Evolutionary conservation across 495 filamentous ascomycete genomes (phyloP).

Genomic region (Podospora bellae-mahoneyi): DNA sequence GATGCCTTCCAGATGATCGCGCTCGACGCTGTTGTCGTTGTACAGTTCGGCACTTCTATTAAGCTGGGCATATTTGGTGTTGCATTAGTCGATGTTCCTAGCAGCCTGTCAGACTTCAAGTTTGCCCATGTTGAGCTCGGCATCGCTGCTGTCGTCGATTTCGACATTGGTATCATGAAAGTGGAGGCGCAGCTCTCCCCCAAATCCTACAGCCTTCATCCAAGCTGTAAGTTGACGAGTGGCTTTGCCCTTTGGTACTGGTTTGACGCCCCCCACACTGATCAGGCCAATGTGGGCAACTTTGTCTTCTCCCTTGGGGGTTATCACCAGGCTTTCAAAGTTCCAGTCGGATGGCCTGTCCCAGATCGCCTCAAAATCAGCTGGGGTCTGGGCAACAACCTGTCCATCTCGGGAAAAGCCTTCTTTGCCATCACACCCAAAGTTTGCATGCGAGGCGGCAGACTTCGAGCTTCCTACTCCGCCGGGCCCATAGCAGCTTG

Average conservation of each 20-base stretch:
- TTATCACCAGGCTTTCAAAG: conserved; percentile 43
- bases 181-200: conserved; percentile 46
- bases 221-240: conserved; percentile 46
- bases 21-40: conserved; percentile 35
- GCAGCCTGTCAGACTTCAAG: conserved; percentile 10
- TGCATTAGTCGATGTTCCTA: conserved; percentile 16
- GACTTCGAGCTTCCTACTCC: too few species aligned
- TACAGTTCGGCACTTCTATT: conserved; percentile 31
- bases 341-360: conserved; percentile 41
- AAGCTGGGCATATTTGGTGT: conserved; percentile 42
- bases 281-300: conserved; percentile 33
- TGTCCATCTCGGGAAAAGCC: too few species aligned
- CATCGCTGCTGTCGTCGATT: conserved; percentile 36
- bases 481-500: conserved; percentile 25
- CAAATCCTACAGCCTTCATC: conserved; percentile 40
- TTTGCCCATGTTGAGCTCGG: conserved; percentile 46
- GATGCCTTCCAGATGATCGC: conserved; percentile 42
- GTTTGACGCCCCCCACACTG: conserved; percentile 30
- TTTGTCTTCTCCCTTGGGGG: conserved; percentile 55
- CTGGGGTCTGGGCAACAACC: background rate
- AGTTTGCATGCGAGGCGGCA: too few species aligned
- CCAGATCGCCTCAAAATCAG: conserved; percentile 44
- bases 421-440: too few species aligned
- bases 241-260: conserved; percentile 48
- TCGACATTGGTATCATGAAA: conserved; percentile 37